These are phyloP conservation scores for Neurospora sp. DNA, from an alignment of 495 filamentous ascomycete species.

Conservation along the genomic window DNA sequence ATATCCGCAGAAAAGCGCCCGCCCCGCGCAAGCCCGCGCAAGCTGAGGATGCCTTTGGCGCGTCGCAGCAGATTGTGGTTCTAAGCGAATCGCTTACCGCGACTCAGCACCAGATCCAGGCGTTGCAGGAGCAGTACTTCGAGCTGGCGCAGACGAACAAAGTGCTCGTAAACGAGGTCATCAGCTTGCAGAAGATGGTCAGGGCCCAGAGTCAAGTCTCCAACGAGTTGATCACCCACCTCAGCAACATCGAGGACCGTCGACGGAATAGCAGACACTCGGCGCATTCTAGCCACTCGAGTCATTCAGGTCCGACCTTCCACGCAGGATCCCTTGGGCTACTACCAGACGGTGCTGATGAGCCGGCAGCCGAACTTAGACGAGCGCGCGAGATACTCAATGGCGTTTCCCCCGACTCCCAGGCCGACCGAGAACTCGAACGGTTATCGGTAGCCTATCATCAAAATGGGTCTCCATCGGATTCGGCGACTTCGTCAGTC, in stretches of 20 bases:
- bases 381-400: slow-evolving; percentile 83
- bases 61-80: slow-evolving; percentile 73
- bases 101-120: slow-evolving; percentile 84
- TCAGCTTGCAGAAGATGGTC: slow-evolving; percentile 81
- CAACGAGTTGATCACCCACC: slow-evolving; percentile 39
- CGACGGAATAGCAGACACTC: slow-evolving; percentile 33
- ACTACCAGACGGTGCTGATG: slow-evolving; percentile 43
- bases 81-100: slow-evolving; percentile 81
- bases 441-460: slow-evolving; percentile 62
- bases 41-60: slow-evolving; percentile 63
- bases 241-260: slow-evolving; percentile 36
- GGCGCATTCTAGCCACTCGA: slow-evolving; percentile 31
- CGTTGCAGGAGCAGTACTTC: slow-evolving; percentile 73
- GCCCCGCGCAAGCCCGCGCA: slow-evolving; percentile 69
- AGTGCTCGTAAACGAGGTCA: slow-evolving; percentile 76
- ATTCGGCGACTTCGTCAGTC: slow-evolving; percentile 33
- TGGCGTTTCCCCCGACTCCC: slow-evolving; percentile 67
- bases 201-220: slow-evolving; percentile 54
- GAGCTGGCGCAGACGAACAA: slow-evolving; percentile 79
- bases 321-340: slow-evolving; percentile 21
- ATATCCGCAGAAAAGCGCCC: slow-evolving; percentile 91
- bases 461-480: slow-evolving; percentile 43
- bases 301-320: slow-evolving; percentile 23
- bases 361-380: slow-evolving; percentile 72
- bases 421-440: slow-evolving; percentile 70